Conservation (phyloP, 2,329 filamentous ascomycete species). For the Diaporthe ilicicola region DNA sequence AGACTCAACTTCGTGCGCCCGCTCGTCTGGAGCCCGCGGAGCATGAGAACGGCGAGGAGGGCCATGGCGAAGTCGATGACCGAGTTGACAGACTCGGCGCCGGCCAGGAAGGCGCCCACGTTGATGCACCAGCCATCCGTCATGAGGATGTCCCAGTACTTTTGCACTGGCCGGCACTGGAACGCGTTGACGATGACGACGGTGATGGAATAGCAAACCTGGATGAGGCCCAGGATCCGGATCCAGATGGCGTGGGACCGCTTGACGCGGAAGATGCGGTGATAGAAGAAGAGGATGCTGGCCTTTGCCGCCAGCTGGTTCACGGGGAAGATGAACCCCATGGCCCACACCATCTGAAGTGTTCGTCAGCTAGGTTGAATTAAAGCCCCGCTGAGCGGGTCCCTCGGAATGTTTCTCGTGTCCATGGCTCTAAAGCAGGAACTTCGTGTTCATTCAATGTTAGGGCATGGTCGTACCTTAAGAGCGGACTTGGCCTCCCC, state of each 20-base stretch:
- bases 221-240: neutral
- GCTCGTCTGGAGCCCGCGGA: neutral
- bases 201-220: neutral
- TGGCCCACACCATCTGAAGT: too few relatives aligned
- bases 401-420: too few relatives aligned
- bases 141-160: neutral
- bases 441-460: too few relatives aligned
- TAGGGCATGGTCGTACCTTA: too few relatives aligned
- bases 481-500: too few relatives aligned
- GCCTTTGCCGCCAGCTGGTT: neutral
- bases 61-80: constrained; percentile 4
- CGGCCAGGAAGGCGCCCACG: neutral
- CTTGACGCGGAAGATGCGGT: neutral
- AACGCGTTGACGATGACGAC: neutral
- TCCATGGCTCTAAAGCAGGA: too few relatives aligned
- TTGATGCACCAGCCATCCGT: neutral
- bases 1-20: too few relatives aligned
- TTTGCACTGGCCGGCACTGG: neutral
- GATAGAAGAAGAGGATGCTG: neutral
- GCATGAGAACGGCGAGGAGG: neutral
- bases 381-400: too few relatives aligned
- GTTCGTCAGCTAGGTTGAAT: too few relatives aligned
- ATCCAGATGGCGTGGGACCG: neutral
- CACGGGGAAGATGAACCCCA: too few relatives aligned
- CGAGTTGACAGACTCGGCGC: neutral